phyloP scores from a whole-genome alignment of 208 protist genomes.

The Herpetomonas samuelpessoai region DNA sequence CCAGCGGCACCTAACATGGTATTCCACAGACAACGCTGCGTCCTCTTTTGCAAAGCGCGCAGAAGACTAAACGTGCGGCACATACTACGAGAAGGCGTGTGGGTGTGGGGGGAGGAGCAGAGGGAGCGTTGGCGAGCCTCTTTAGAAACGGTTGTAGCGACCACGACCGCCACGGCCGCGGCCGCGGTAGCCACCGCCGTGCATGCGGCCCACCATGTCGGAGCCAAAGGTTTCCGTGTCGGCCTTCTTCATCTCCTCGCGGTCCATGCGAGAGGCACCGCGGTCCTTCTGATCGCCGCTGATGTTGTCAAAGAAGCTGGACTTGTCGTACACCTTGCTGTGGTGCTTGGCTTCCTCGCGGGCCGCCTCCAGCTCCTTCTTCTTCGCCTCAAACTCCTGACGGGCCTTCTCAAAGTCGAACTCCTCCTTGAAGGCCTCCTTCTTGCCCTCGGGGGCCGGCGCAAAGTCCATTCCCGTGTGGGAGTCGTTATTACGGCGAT shows the following conservation, averaged over 20 bases:
- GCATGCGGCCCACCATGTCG: constrained; percentile 85
- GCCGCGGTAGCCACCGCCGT: constrained; percentile 35
- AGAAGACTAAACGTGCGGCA: too few relatives aligned
- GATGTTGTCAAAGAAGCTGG: constrained; percentile 87
- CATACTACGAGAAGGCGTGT: too few relatives aligned
- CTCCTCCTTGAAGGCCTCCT: constrained; percentile 86
- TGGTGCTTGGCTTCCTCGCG: constrained; percentile 75
- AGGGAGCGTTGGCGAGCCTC: not conserved
- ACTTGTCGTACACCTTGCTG: constrained; percentile 81
- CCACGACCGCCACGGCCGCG: constrained; percentile 62
- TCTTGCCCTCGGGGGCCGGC: constrained; percentile 41
- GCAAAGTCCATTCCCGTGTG: constrained; percentile 89
- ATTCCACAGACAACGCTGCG: too few relatives aligned
- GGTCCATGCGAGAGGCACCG: constrained; percentile 40
- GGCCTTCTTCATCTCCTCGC: constrained; percentile 77
- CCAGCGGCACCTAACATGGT: too few relatives aligned
- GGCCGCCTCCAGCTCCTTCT: constrained; percentile 86
- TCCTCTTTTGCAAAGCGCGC: too few relatives aligned
- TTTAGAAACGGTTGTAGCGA: constrained; percentile 66
- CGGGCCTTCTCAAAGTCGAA: constrained; percentile 87
- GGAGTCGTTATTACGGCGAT: constrained; percentile 42
- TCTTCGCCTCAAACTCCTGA: constrained; percentile 91
- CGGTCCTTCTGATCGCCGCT: constrained; percentile 78
- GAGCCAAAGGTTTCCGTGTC: constrained; percentile 85
- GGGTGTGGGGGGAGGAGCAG: too few relatives aligned